Percentiles rank a stretch among this genome's conserved stretches.
These are phyloP conservation scores for Candida methanosorbosa DNA, from an alignment of 805 yeast species.

Conservation along the genomic window DNA sequence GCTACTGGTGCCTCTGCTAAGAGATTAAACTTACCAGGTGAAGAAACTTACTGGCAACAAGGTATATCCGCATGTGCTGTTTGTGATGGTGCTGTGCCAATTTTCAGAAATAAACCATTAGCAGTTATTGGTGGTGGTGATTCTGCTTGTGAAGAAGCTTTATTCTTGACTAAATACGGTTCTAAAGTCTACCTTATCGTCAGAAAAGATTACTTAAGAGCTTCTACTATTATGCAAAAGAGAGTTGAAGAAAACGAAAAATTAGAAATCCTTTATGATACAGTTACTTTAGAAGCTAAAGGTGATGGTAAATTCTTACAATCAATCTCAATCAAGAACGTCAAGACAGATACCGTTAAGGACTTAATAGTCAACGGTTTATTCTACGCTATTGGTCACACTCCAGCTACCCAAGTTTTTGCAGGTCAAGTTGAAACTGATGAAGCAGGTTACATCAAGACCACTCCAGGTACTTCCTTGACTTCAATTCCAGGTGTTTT, in stretches of 20 bases:
- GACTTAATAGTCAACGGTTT: slow-evolving; percentile 82
- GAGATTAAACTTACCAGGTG: slow-evolving; percentile 92
- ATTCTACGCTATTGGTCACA: slow-evolving; percentile 97
- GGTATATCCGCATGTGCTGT: slow-evolving; percentile 99
- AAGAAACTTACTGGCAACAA: slow-evolving; percentile 96
- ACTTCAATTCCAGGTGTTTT: slow-evolving; percentile 88
- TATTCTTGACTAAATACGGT: slow-evolving; percentile 94
- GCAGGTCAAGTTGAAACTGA: slow-evolving; percentile 74
- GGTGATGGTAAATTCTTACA: slow-evolving; percentile 86
- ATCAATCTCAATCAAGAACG: slow-evolving; percentile 58
- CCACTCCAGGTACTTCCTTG: slow-evolving; percentile 80
- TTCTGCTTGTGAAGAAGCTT: slow-evolving; percentile 98
- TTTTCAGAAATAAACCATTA: slow-evolving; percentile 94
- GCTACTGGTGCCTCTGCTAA: slow-evolving; percentile 99
- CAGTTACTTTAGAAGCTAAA: slow-evolving; percentile 78
- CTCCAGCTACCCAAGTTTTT: slow-evolving; percentile 86
- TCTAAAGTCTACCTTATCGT: slow-evolving; percentile 91
- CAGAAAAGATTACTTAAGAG: slow-evolving; percentile 91
- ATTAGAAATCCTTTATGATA: slow-evolving; percentile 83
- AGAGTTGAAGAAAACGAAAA: slow-evolving; percentile 79
- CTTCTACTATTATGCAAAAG: slow-evolving; percentile 95
- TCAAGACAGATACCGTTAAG: slow-evolving; percentile 55
- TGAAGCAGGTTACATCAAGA: slow-evolving; percentile 80
- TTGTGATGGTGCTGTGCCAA: slow-evolving; percentile 99
- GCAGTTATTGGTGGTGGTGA: slow-evolving; percentile 99